Evolutionary conservation across 2,329 filamentous ascomycete species (phyloP), one percentile per base, ranked within the genome.

Genomic region (Helicocarpus griseus): DNA sequence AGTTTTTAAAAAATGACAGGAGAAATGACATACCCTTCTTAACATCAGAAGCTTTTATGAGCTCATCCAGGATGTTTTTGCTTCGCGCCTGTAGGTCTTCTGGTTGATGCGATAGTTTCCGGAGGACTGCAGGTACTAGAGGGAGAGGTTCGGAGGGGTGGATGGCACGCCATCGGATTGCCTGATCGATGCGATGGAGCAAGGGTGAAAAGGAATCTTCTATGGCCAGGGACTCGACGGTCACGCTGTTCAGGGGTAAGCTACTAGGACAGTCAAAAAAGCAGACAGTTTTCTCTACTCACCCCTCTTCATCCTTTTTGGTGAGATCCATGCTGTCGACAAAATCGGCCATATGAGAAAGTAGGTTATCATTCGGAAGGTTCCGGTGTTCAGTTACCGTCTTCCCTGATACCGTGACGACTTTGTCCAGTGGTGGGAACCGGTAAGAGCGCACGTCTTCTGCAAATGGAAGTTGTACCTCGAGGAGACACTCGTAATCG

Each of bases 291-390:
- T 21, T 35, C 19, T 4, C 13, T 8, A 60, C 76, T 61, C 69
- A 87, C 81, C 84, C 87, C 40, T 90, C 79, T 43, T 93, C 87
- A 60, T 95, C 85, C 43, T 75, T 78, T 8, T 77, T 85, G 61
- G 85, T 58, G 2, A 98, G 73, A 61, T 96, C 90, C 91, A 98
- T 95, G 6, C 81, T 82, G 65, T 97, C 89, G 6, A 98, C 89
- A 59, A 91, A 97, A 56, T 88, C 82, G 65, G 83, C 85, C 90
- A 98, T 97, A 1, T 89, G 85, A 46, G 84, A 73, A 50, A 81
- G 77, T 22, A 98, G 76, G 29, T 87, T 81, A 2, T 86, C 77
- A 8, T 75, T 83, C 0, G 93, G 93, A 1, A 98, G 74, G 54
- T 94, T 83, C 33, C 88, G 85, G 61, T 98, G 90, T 60, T 91